Conservation (phyloP, 179 eudicot species). For the Spinacia oleracea region DNA sequence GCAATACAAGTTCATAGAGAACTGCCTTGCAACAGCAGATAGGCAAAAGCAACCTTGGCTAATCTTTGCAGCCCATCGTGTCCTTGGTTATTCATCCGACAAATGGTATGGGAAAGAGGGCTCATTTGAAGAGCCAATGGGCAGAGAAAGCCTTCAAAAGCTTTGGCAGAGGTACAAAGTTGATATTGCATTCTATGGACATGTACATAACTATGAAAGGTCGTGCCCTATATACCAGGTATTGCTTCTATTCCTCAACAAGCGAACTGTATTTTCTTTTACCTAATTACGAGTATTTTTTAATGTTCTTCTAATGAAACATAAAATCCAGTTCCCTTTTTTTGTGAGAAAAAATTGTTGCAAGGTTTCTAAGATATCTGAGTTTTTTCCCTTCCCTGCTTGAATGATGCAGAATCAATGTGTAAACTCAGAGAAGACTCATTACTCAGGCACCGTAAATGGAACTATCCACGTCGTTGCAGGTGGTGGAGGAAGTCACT, state of each 20-base stretch:
- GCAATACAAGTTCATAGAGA: conserved; percentile 66
- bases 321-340: neutral
- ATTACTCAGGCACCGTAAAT: conserved; percentile 53
- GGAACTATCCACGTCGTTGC: conserved; percentile 79
- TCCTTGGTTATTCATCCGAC: conserved; percentile 68
- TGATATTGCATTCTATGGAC: conserved; percentile 68
- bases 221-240: conserved; percentile 70
- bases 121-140: conserved; percentile 79
- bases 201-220: conserved; percentile 74
- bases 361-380: too few species aligned
- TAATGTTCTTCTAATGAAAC: neutral
- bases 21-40: conserved; percentile 63
- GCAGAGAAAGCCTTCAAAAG: conserved; percentile 63
- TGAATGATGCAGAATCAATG: conserved; percentile 49
- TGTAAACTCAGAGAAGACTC: conserved; percentile 49
- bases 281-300: neutral
- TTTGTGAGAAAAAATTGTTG: too few species aligned
- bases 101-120: conserved; percentile 51
- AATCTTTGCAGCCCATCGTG: conserved; percentile 72
- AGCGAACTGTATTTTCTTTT: neutral
- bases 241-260: neutral
- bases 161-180: conserved; percentile 79
- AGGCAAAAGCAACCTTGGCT: conserved; percentile 76
- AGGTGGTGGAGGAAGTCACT: conserved; percentile 70
- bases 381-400: neutral